phyloP scores from a whole-genome alignment of 331 rosid genomes.

The Dryas integrifolia region DNA sequence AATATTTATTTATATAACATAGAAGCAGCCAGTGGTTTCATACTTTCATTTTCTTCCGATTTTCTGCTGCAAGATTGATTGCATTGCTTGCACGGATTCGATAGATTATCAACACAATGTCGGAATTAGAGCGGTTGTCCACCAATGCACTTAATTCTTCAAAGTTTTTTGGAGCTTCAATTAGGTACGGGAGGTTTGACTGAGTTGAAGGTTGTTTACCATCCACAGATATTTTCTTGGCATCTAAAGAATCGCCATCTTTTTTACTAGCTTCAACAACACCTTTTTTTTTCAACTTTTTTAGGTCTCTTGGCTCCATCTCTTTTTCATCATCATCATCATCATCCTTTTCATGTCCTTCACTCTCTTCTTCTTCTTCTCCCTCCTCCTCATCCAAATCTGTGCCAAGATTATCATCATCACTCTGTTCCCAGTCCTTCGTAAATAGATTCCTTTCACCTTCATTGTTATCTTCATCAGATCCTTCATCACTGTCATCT shows the following conservation, averaged over 20 bases:
- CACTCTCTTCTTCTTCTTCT: constrained; percentile 30
- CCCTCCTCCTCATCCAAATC: constrained; percentile 47
- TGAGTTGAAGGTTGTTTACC: constrained; percentile 37
- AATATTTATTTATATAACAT: constrained; percentile 15
- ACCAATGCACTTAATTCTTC: constrained; percentile 62
- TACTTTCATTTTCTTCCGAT: constrained; percentile 89
- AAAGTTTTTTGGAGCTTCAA: constrained; percentile 80
- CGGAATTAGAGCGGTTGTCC: constrained; percentile 51
- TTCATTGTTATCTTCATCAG: constrained; percentile 51
- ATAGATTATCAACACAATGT: constrained; percentile 57
- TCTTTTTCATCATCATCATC: constrained; percentile 30
- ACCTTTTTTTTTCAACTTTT: constrained; percentile 25
- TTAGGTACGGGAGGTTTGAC: constrained; percentile 70
- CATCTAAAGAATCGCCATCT: constrained; percentile 32
- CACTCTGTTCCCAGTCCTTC: constrained; percentile 96
- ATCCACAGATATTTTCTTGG: constrained; percentile 41
- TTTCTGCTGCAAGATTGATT: constrained; percentile 75
- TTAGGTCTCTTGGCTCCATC: constrained; percentile 20
- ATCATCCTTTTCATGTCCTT: constrained; percentile 25
- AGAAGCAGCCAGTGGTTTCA: constrained; percentile 23
- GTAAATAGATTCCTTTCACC: constrained; percentile 38
- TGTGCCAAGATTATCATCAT: constrained; percentile 59
- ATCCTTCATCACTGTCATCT: constrained; percentile 47
- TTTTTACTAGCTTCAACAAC: constrained; percentile 37
- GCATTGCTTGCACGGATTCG: constrained; percentile 85